Base-by-base conservation (phyloP, 805 yeast species). In the Lipomyces yamadae region DNA sequence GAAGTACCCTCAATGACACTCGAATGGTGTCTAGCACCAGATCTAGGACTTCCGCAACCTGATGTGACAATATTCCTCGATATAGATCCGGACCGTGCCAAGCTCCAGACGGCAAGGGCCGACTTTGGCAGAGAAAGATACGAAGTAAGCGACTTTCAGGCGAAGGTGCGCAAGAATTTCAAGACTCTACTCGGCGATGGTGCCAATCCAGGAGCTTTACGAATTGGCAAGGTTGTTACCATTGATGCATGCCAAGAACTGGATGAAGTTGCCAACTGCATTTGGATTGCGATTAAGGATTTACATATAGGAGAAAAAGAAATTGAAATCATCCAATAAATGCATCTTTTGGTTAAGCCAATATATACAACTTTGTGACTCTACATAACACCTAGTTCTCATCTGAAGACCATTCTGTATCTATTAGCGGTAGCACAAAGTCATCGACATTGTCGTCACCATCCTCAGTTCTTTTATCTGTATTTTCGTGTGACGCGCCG, bases 51-150 rank as follows among this genome's bases (percentile, higher is more conserved):
- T 13, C 92, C 97, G 0, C 84, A 80, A 70, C 98, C 99, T 0
- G 99, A 95, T 77, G 68, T 89, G 59, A 89, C 94, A 0, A 63
- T 95, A 0, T 95, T 94, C 72, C 79, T 95, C 66, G 87, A 90
- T 50, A 82, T 90, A 54, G 79, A 83, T 56, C 82, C 85, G 39
- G 74, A 77, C 69, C 83, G 78, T 5, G 78, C 77, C 2, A 45
- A 45, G 10, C 45, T 52, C 7, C 65, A 63, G 33, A 76, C 81
- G 30, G 70, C 75, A 24, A 81, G 98, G 63, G 86, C 86, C 10
- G 96, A 96, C 0, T 95, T 90, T 81, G 99, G 99, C 13, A 89
- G 87, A n/a, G 99, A 95, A 77, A 80, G 97, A 62, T 95, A 95
- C 78, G 99, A 95, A 76, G 84, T 83, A 34, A 76, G 77, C 3